phyloP scores from a whole-genome alignment of 1,139 yeast genomes.

The Candida frijolesensis region DNA sequence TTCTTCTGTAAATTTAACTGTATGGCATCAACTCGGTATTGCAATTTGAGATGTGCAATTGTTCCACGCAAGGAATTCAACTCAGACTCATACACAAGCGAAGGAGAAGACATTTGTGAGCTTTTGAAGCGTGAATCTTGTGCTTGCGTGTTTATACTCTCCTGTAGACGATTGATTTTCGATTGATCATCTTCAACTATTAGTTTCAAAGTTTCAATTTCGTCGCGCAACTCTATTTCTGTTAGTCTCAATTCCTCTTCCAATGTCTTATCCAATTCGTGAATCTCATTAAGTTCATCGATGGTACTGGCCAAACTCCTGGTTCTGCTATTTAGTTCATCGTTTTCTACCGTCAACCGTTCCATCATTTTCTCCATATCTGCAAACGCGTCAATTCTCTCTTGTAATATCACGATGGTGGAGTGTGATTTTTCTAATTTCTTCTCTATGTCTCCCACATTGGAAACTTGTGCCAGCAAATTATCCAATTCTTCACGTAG shows the following conservation, averaged over 20 bases:
- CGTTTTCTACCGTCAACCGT: conserved; percentile 56
- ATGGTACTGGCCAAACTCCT: conserved; percentile 42
- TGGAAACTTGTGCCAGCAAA: conserved; percentile 23
- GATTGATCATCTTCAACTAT: conserved; percentile 28
- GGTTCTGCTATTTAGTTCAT: conserved; percentile 43
- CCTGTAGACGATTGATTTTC: conserved; percentile 26
- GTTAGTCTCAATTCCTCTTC: conserved; percentile 58
- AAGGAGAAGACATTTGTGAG: not conserved
- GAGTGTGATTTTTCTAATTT: conserved; percentile 36
- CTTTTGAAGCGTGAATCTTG: not conserved
- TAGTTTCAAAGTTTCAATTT: conserved; percentile 39
- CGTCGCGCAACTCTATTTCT: conserved; percentile 53
- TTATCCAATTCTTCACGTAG: conserved; percentile 26
- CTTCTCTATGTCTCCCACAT: conserved; percentile 15
- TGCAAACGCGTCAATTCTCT: conserved; percentile 41
- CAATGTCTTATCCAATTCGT: conserved; percentile 62
- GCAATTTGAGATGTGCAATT: conserved; percentile 9
- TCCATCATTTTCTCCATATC: conserved; percentile 56
- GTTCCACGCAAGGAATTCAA: conserved; percentile 8
- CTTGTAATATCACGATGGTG: conserved; percentile 46
- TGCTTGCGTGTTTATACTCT: not conserved
- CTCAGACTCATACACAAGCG: conserved; percentile 4
- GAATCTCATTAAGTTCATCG: conserved; percentile 61
- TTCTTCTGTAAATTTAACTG: conserved; percentile 7
- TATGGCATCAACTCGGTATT: conserved; percentile 9